phyloP scores from a whole-genome alignment of 139 green algal genomes.

The Picochlorum sp. region DNA sequence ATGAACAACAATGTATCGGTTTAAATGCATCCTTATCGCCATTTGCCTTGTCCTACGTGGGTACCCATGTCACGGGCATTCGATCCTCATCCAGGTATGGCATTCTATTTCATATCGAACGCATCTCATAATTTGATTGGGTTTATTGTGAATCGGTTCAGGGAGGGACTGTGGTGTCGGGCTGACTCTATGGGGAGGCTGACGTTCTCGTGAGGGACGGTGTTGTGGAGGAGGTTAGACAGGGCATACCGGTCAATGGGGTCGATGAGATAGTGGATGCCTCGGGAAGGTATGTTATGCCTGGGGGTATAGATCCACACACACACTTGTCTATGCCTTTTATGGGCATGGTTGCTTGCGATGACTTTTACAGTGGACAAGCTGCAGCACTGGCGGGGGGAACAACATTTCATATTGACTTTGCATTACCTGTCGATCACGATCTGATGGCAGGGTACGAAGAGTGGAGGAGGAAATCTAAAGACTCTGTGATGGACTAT shows the following conservation, averaged over 20 bases:
- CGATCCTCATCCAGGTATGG: not conserved
- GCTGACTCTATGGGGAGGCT: constrained; percentile 47
- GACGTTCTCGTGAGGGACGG: constrained; percentile 79
- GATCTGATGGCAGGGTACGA: constrained; percentile 59
- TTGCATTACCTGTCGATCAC: constrained; percentile 75
- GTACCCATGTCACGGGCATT: no score
- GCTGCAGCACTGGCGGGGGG: constrained; percentile 81
- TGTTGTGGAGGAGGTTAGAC: constrained; percentile 52
- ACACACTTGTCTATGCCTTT: constrained; percentile 95
- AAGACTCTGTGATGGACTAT: constrained; percentile 80
- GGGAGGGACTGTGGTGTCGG: constrained; percentile 86
- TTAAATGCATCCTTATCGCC: no score
- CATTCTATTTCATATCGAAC: not conserved
- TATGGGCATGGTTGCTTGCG: constrained; percentile 70
- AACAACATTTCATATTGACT: constrained; percentile 97
- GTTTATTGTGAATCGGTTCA: constrained; percentile 21
- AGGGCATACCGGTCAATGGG: constrained; percentile 27
- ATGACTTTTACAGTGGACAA: constrained; percentile 79
- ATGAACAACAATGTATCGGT: no score
- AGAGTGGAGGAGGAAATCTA: constrained; percentile 49
- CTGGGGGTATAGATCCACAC: constrained; percentile 94
- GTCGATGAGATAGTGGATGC: constrained; percentile 61
- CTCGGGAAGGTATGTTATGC: constrained; percentile 74
- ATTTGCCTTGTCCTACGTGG: no score
- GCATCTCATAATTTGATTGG: not conserved